Evolutionary conservation across 2,329 filamentous ascomycete genomes (phyloP).

Genomic region (Venturia effusa): DNA sequence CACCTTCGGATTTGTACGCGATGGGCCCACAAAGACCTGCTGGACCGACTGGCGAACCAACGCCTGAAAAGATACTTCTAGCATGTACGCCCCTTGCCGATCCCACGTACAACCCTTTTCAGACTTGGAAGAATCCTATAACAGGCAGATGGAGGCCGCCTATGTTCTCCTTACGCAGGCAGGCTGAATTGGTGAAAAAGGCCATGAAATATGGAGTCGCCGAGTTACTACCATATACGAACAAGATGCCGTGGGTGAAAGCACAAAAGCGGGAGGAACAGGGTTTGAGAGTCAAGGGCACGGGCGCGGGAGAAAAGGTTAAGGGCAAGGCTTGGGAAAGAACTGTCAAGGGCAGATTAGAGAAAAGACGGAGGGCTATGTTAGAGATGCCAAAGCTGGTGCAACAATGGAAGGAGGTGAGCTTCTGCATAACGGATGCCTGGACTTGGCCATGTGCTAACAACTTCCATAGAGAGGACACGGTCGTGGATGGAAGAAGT

Average conservation of each 20-base stretch:
- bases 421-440: conserved; percentile 20
- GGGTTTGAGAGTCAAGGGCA: conserved; percentile 80
- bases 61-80: conserved; percentile 16
- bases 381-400: conserved; percentile 88
- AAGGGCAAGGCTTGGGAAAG: conserved; percentile 95
- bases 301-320: conserved; percentile 81
- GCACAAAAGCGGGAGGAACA: conserved; percentile 64
- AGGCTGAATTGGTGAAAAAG: conserved; percentile 84
- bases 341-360: conserved; percentile 70
- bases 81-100: conserved; percentile 16
- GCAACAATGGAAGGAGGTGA: conserved; percentile 83
- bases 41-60: conserved; percentile 20
- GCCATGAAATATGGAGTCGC: conserved; percentile 69
- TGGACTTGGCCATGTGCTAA: conserved; percentile 24
- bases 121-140: conserved; percentile 61
- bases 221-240: conserved; percentile 64
- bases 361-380: conserved; percentile 85
- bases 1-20: conserved; percentile 40
- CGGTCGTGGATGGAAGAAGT: conserved; percentile 65
- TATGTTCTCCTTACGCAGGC: conserved; percentile 69
- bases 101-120: conserved; percentile 58
- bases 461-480: conserved; percentile 47
- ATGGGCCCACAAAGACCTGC: conserved; percentile 37
- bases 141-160: conserved; percentile 81
- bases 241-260: conserved; percentile 63